Base-by-base conservation (phyloP, 208 protist genomes). In the Trypanosoma theileri region DNA sequence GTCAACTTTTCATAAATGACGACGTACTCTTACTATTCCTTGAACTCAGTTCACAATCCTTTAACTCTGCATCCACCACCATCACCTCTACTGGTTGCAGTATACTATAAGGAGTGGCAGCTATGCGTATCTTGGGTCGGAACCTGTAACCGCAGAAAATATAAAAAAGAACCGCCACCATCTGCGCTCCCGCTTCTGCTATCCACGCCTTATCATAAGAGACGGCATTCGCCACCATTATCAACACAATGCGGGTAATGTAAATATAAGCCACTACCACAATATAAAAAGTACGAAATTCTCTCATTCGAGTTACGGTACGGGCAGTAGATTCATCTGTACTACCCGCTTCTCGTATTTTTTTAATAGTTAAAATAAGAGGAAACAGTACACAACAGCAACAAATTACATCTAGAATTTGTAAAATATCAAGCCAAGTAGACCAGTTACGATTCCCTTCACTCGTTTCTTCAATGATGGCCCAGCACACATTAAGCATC, bases 201-300 rank as follows among this genome's bases (percentile, higher is more conserved):
- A 79, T 60, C 73, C 73, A 79, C 21, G n/a, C 42, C 46, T 79
- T 57, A 16, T 79, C 70, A 66, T 72, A 79, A 2, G 76, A 69
- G 8, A 94, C 40, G 17, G 76, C 73, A 45, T 61, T 56, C 28
- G 68, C 61, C 14, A 95, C 42, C 22, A 93, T 59, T 31, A 75
- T 57, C 14, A 96, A 56, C 42, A 96, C 72, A 64, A 96, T 92
- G 41, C 89, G 74, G 21, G 88, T 93, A 59, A 94, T 90, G 71
- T 96, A 96, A 22, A 96, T 75, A 73, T 93, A 96, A 19, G 68
- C 66, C 24, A 96, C 73, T 14, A 94, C 73, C 41, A 84, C 40
- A 17, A 94, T 55, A 74, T 96, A 96, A 69, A 93, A 96, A 41
- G 81, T 69, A 26, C 88, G 75, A 72, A 96, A 95, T 46, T 89